Conservation (phyloP, 192 early-diverging fungal genomes). For the Podochytrium sp. region DNA sequence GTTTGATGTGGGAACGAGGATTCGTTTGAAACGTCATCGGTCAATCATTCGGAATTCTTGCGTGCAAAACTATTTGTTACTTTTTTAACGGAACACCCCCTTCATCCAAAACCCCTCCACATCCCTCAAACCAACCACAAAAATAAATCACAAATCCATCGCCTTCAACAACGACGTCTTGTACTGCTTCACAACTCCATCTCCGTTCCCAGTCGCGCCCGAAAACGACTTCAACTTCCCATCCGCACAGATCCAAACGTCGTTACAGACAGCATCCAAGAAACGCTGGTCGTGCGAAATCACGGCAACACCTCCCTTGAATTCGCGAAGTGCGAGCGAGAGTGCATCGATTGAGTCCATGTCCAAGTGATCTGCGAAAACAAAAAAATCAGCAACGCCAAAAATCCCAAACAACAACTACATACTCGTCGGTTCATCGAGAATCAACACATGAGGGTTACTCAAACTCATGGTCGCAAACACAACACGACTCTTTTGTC, state of each 20-base stretch:
- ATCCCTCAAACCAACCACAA: background rate
- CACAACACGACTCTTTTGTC: conserved; percentile 87
- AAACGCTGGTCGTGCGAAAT: conserved; percentile 86
- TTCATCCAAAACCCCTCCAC: background rate
- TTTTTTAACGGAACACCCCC: background rate
- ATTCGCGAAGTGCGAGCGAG: conserved; percentile 80
- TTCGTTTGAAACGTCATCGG: no score
- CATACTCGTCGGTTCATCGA: conserved; percentile 78
- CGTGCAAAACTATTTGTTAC: background rate
- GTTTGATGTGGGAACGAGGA: background rate
- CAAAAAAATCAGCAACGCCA: conserved; percentile 12
- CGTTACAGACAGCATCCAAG: conserved; percentile 79
- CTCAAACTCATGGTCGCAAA: conserved; percentile 58
- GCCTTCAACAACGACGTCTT: background rate
- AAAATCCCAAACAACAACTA: conserved; percentile 21
- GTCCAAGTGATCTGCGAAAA: conserved; percentile 59
- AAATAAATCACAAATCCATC: background rate
- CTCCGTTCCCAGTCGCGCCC: conserved; percentile 55
- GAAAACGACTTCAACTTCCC: conserved; percentile 83
- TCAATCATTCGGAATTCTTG: background rate
- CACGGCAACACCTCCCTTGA: conserved; percentile 91
- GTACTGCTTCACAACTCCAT: conserved; percentile 61
- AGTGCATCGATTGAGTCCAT: conserved; percentile 92
- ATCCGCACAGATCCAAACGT: conserved; percentile 93
- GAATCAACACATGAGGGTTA: conserved; percentile 59